phyloP scores from a whole-genome alignment of 768 basidiomycete genomes.

The Boletus speciosus region DNA sequence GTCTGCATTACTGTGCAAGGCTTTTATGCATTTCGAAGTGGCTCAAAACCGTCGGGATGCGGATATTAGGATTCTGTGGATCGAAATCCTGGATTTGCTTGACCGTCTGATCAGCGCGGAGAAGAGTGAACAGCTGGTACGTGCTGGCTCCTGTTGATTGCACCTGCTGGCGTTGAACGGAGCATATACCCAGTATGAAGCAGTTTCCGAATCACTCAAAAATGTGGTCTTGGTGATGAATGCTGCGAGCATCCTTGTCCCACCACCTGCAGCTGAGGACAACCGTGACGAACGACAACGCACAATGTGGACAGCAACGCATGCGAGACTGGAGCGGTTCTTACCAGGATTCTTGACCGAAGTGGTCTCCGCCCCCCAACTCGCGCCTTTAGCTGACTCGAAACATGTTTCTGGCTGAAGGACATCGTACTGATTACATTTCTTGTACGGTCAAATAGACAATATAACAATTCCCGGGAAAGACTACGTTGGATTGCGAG shows the following conservation, averaged over 20 bases:
- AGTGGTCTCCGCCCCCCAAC: conserved; percentile 48
- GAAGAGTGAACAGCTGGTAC: conserved; percentile 80
- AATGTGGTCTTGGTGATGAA: conserved; percentile 97
- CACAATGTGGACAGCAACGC: conserved; percentile 80
- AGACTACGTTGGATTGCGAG: background rate
- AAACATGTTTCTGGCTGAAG: conserved; percentile 12
- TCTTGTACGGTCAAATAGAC: conserved; percentile 1
- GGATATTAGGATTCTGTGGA: conserved; percentile 78
- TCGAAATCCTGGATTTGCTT: conserved; percentile 82
- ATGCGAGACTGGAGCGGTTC: conserved; percentile 85
- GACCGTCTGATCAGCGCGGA: conserved; percentile 88
- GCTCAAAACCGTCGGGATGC: conserved; percentile 57
- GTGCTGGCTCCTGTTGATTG: background rate
- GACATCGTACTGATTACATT: conserved; percentile 1
- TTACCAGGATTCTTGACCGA: conserved; percentile 85
- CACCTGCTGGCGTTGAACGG: conserved; percentile 1
- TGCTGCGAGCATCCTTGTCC: conserved; percentile 78
- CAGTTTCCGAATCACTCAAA: conserved; percentile 93
- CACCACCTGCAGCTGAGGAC: conserved; percentile 42
- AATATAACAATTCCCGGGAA: background rate
- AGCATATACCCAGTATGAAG: conserved; percentile 66
- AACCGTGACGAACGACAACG: conserved; percentile 56
- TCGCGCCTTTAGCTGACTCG: conserved; percentile 11
- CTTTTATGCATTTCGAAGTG: conserved; percentile 90
- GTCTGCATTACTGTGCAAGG: conserved; percentile 88